Conservation (phyloP, 305 asterid species). For the Rubia occidens region DNA sequence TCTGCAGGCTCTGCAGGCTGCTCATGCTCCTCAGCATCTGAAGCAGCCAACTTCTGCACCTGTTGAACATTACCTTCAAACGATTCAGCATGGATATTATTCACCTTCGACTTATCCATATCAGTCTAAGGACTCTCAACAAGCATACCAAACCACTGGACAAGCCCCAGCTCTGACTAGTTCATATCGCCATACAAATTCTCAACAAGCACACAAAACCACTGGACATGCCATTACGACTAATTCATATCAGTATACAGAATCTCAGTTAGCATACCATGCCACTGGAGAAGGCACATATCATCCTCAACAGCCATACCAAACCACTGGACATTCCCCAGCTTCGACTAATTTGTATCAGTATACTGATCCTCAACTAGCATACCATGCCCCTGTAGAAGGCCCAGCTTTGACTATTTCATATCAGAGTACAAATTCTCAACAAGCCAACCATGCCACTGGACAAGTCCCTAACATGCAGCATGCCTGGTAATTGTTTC, state of each 20-base stretch:
- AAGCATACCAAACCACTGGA: not conserved
- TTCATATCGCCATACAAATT: not conserved
- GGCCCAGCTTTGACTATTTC: not conserved
- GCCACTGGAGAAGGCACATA: slow-evolving; percentile 2
- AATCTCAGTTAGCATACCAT: not conserved
- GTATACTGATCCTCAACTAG: not conserved
- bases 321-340: not conserved
- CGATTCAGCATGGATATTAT: not conserved
- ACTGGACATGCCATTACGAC: too few species aligned
- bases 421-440: not conserved
- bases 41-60: slow-evolving; percentile 2
- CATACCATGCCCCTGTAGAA: not conserved
- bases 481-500: slow-evolving; percentile 35
- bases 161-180: not conserved
- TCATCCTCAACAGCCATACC: not conserved
- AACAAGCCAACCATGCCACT: not conserved
- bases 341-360: not conserved
- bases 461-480: slow-evolving; percentile 22
- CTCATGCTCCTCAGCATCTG: slow-evolving; percentile 12
- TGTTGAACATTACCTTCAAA: not conserved
- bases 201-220: not conserved
- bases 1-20: not conserved
- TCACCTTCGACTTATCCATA: not conserved
- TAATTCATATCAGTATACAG: too few species aligned
- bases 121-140: too few species aligned